Base-by-base conservation (phyloP, 2,329 filamentous ascomycete genomes). In the Colletotrichum sp. region DNA sequence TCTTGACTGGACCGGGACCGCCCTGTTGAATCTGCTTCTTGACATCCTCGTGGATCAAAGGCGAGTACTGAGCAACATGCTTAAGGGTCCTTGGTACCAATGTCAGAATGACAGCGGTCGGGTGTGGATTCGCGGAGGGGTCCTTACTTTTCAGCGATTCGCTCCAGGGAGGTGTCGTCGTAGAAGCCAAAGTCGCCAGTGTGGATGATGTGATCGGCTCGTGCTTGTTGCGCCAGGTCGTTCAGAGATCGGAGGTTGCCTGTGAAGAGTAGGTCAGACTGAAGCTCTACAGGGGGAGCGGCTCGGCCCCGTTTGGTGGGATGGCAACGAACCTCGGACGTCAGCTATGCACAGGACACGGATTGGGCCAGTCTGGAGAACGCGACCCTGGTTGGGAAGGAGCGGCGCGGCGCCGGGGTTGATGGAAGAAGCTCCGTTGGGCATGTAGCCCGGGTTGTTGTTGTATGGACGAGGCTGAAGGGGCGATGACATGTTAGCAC, bases 161-260 rank as follows among this genome's bases (percentile, higher is more conserved):
- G 94, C 82, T 99, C 96, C 79, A 99, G 89, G 43, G 97, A 99
- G 71, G 94, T 95, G 81, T 98, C 94, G 85, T 99, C 97, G 88
- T 99, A 99, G 88, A 99, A 99, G 78, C 97, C 97, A 84, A 99
- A 99, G 85, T 99, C 97, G 85, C 97, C 97, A 24, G 97, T 99
- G 87, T 99, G 97, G 82, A 99, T 96, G 86, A 99, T 98, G 88
- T 98, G 96, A 87, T 98, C 96, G 81, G 97, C 97, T 84, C 94
- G 94, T 78, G 97, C 96, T 84, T 97, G 94, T 86, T 95, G 98
- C 79, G 97, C 97, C 77, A 99, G 93, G 77, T 99, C 96, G 87
- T 99, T 99, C 82, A 99, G 90, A 79, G 97, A 98, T 87, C 94
- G 93, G 80, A 99, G 89, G 85, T 99, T 98, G 86, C 97, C 97